Conservation (phyloP, 305 asterid species). For the Solanum hybrid region DNA sequence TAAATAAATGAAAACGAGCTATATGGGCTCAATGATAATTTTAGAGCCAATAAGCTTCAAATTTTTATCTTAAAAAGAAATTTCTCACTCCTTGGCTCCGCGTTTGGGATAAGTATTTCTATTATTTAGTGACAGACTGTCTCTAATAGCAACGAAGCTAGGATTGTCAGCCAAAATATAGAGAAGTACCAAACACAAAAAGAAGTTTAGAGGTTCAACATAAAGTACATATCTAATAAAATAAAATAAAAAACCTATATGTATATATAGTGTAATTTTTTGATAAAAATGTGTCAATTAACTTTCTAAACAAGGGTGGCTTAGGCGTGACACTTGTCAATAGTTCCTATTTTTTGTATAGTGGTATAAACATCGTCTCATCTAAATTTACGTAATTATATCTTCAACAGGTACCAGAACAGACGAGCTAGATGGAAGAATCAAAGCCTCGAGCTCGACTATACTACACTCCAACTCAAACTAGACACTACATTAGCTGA, state of each 20-base stretch:
- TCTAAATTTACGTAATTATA: neutral
- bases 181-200: neutral
- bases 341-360: neutral
- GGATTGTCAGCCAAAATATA: neutral
- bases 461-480: conserved; percentile 30
- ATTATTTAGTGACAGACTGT: neutral
- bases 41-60: neutral
- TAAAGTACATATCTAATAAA: neutral
- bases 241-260: neutral
- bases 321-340: neutral
- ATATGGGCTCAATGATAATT: neutral
- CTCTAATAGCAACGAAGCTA: rapidly evolving
- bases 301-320: neutral
- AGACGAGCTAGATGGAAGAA: conserved; percentile 67
- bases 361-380: neutral
- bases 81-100: neutral
- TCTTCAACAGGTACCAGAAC: conserved; percentile 37
- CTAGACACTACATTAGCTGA: conserved; percentile 37
- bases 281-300: rapidly evolving
- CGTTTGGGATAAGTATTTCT: neutral
- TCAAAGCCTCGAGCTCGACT: conserved; percentile 53
- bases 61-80: neutral
- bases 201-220: neutral
- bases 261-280: neutral
- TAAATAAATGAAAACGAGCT: neutral